Evolutionary conservation across 768 basidiomycete genomes (phyloP).

Genomic region (Zangia roseola): DNA sequence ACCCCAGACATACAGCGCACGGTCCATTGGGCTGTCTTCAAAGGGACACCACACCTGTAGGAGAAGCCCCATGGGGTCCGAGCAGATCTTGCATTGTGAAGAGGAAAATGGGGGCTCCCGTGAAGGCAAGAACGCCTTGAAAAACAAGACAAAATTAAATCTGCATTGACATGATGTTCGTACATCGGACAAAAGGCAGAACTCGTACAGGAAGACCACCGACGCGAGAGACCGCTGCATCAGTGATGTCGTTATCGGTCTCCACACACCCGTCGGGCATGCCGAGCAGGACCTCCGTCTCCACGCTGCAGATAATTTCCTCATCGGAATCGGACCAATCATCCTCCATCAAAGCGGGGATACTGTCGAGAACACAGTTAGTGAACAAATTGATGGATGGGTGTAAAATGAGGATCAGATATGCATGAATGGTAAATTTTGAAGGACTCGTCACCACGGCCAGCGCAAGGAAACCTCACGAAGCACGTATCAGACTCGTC

Average conservation of each 20-base stretch:
- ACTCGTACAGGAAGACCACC: conserved; percentile 87
- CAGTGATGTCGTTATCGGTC: conserved; percentile 54
- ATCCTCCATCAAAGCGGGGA: conserved; percentile 48
- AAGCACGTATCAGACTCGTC: conserved; percentile 77
- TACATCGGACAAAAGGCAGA: conserved; percentile 45
- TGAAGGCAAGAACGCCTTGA: conserved; percentile 71
- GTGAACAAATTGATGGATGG: background rate
- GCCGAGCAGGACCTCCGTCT: conserved; percentile 76
- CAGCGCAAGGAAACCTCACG: conserved; percentile 60
- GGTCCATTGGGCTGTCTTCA: conserved; percentile 80
- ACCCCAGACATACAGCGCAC: conserved; percentile 84
- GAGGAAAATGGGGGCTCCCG: conserved; percentile 60
- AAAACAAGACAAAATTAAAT: conserved; percentile 42
- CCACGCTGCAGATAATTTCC: conserved; percentile 50
- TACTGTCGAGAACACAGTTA: conserved; percentile 22
- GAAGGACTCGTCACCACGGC: conserved; percentile 60
- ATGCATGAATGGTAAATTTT: conserved; percentile 90
- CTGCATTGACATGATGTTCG: conserved; percentile 43
- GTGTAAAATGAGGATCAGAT: conserved; percentile 52
- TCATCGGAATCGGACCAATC: conserved; percentile 85
- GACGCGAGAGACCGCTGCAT: conserved; percentile 85
- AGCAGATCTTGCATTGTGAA: conserved; percentile 71
- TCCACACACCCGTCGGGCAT: conserved; percentile 75
- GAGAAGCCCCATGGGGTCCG: conserved; percentile 73
- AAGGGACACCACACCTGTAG: conserved; percentile 91